phyloP scores from a whole-genome alignment of 1,284 basidiomycete genomes.

The Sutorius eximius region DNA sequence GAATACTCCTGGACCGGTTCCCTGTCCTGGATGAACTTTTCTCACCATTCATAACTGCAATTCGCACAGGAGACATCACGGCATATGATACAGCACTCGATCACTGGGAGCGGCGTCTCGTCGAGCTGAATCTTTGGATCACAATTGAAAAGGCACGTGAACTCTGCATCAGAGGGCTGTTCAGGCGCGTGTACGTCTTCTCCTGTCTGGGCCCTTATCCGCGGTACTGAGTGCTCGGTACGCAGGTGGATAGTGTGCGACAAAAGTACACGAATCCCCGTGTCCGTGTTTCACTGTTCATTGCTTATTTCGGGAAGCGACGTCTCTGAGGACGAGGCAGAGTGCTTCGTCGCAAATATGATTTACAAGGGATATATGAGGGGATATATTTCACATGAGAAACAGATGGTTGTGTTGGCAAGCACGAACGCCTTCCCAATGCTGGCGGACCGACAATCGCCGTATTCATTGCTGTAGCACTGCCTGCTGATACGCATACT shows the following conservation, averaged over 20 bases:
- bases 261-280: slow-evolving; percentile 73
- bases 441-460: slow-evolving; percentile 56
- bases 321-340: slow-evolving; percentile 73
- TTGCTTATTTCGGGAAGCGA: slow-evolving; percentile 66
- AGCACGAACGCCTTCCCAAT: slow-evolving; percentile 82
- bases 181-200: slow-evolving; percentile 77
- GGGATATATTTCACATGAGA: slow-evolving; percentile 96
- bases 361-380: slow-evolving; percentile 90
- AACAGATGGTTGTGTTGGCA: slow-evolving; percentile 88
- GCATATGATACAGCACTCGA: slow-evolving; percentile 81
- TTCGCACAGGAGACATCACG: slow-evolving; percentile 74
- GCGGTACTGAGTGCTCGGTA: background rate
- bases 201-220: background rate
- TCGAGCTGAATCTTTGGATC: slow-evolving; percentile 83
- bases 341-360: slow-evolving; percentile 93
- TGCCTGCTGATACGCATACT: background rate
- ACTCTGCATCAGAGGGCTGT: slow-evolving; percentile 80
- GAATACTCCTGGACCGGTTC: slow-evolving; percentile 66
- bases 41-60: slow-evolving; percentile 77
- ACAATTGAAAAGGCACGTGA: slow-evolving; percentile 88
- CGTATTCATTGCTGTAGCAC: slow-evolving; percentile 45
- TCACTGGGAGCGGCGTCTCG: slow-evolving; percentile 63
- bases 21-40: slow-evolving; percentile 76
- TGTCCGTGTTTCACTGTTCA: slow-evolving; percentile 75
- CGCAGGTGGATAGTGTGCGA: slow-evolving; percentile 75